Base-by-base conservation (phyloP, 140 eudicot species). In the Stevia rebaudiana region DNA sequence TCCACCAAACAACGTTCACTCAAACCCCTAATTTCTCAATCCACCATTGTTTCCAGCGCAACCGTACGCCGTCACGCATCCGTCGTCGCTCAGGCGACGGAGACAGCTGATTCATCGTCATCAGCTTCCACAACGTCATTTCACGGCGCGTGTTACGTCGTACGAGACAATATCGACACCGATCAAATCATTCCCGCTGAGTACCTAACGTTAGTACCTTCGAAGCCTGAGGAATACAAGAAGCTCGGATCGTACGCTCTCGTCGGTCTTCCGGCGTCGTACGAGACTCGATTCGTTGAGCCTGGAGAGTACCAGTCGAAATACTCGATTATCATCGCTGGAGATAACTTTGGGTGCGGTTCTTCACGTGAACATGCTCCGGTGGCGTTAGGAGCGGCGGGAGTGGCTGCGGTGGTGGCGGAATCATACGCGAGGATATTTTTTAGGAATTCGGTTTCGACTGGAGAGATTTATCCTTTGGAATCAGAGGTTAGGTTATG, bases 151-250 rank as follows among this genome's bases (percentile, higher is more conserved):
- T 92, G 96, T 73, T 92, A 79, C 67, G 96, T 92, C 63, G 84
- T 92, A 70, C 86, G 96, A 1, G 95, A 92, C 73, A 85, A 88
- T 53, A 92, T 92, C 84, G 98, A 92, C 78, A 92, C 98, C 31
- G 98, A 92, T 42, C 96, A 92, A 69, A 92, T 92, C 79, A 92
- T 88, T 44, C 98, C 96, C 12, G 96, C 98, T 2, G 98, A 92
- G 18, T 92, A 91, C 87, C 83, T 87, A 28, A 92, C 98, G 50
- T 74, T 92, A 23, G 95, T 92, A 39, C 98, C 98, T 3, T 88
- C 98, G 9, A 92, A 92, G 6, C 95, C 95, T 3, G 96, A 92
- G 4, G 98, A 92, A 35, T 92, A 92, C 82, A 79, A 92, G 11
- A 92, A 92, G 35, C 89, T 92, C 58, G 98, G 98, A 0, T 92